phyloP scores from a whole-genome alignment of 1,284 basidiomycete species.

The Boletus mariae region DNA sequence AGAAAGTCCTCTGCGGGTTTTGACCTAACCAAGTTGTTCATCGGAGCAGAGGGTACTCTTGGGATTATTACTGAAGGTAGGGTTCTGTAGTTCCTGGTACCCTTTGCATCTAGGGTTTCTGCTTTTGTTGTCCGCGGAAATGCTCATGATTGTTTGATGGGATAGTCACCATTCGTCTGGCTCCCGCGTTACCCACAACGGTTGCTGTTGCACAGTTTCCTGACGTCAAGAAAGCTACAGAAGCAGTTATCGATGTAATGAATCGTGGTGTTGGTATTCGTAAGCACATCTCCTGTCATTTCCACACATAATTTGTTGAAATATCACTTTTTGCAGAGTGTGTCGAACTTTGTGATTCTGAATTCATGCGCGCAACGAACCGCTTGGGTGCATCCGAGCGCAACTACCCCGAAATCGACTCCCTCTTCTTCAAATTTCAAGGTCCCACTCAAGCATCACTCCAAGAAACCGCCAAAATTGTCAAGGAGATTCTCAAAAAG shows the following conservation, averaged over 20 bases:
- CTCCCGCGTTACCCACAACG: constrained; percentile 76
- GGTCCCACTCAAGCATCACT: constrained; percentile 61
- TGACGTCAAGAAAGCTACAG: constrained; percentile 60
- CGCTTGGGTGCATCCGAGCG: constrained; percentile 52
- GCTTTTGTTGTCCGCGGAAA: neutral
- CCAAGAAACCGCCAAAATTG: constrained; percentile 59
- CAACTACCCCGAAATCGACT: constrained; percentile 68
- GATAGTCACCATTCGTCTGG: constrained; percentile 73
- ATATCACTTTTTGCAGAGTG: constrained; percentile 46
- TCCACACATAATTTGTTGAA: neutral
- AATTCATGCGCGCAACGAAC: constrained; percentile 72
- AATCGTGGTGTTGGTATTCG: constrained; percentile 72
- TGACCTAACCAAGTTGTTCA: constrained; percentile 88
- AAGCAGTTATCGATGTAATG: constrained; percentile 73
- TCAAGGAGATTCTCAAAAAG: constrained; percentile 53
- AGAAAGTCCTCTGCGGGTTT: constrained; percentile 91
- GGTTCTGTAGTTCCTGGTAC: constrained; percentile 1
- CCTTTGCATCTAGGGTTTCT: neutral
- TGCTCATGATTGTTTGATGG: constrained; percentile 3
- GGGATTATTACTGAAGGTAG: constrained; percentile 89
- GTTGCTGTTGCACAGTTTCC: constrained; percentile 71
- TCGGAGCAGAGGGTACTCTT: constrained; percentile 92
- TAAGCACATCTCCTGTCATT: constrained; percentile 34
- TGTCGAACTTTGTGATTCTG: constrained; percentile 72
- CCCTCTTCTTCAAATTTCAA: constrained; percentile 88